These are phyloP conservation scores for Carex myosuroides DNA, from an alignment of 176 grass and related monocot species.

Conservation along the genomic window DNA sequence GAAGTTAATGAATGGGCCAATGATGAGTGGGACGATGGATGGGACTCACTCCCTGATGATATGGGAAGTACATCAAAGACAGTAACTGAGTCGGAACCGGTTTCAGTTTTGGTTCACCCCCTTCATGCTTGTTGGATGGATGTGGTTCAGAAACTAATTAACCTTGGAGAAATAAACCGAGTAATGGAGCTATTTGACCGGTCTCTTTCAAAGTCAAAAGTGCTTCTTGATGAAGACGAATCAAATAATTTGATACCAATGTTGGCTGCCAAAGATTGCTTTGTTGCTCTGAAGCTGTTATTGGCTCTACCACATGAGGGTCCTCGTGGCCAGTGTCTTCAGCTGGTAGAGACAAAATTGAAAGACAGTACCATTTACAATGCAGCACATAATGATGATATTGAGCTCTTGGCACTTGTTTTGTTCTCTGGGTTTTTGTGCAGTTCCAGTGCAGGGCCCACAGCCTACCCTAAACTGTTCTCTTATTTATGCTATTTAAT, in stretches of 20 bases:
- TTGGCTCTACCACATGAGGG: conserved; percentile 61
- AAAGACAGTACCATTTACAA: conserved; percentile 43
- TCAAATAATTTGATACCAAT: conserved; percentile 43
- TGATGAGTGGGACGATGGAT: conserved; percentile 83
- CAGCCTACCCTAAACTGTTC: conserved; percentile 43
- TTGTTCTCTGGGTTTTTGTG: conserved; percentile 48
- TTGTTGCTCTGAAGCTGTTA: conserved; percentile 56
- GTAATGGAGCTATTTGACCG: conserved; percentile 59
- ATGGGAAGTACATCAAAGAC: conserved; percentile 31
- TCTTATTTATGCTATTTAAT: conserved; percentile 58
- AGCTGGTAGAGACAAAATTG: conserved; percentile 54
- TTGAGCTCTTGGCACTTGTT: conserved; percentile 55
- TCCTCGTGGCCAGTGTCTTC: conserved; percentile 46
- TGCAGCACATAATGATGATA: conserved; percentile 38
- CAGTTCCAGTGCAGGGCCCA: conserved; percentile 24
- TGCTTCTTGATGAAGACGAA: conserved; percentile 57
- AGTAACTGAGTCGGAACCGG: conserved; percentile 31
- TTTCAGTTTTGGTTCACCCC: conserved; percentile 33
- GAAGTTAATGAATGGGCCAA: conserved; percentile 69
- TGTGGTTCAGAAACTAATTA: conserved; percentile 49
- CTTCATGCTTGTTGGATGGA: conserved; percentile 94
- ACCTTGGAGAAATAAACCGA: conserved; percentile 39
- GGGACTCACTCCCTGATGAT: conserved; percentile 82
- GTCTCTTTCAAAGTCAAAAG: conserved; percentile 36
- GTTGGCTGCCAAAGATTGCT: conserved; percentile 38